A percentile compares a stretch with the other conserved stretches of the same genome.
phyloP scores from a whole-genome alignment of 805 yeast species.

The Yarrowia deformans region DNA sequence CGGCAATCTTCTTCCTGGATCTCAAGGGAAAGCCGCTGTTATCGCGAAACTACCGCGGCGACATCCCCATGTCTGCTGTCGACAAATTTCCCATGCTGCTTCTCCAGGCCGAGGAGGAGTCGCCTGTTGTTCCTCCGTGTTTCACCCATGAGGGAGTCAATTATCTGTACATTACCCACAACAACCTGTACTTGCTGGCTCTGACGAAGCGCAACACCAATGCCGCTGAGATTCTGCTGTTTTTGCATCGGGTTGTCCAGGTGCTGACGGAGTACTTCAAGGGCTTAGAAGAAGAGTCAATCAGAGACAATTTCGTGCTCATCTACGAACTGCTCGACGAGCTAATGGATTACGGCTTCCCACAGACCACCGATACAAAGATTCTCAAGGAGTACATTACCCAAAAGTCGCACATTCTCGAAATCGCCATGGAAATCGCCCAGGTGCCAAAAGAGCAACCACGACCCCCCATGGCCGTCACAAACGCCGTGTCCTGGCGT shows the following conservation, averaged over 20 bases:
- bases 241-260: slow-evolving; percentile 58
- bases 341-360: slow-evolving; percentile 86
- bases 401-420: slow-evolving; percentile 57
- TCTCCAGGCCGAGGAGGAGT: slow-evolving; percentile 54
- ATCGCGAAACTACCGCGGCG: slow-evolving; percentile 74
- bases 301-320: slow-evolving; percentile 74
- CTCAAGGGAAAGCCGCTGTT: slow-evolving; percentile 71
- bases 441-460: slow-evolving; percentile 42
- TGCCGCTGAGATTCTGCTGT: slow-evolving; percentile 64
- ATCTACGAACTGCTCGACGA: slow-evolving; percentile 87
- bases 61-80: slow-evolving; percentile 64
- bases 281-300: slow-evolving; percentile 62
- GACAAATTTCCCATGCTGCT: slow-evolving; percentile 66
- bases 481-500: slow-evolving; percentile 87
- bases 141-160: slow-evolving; percentile 58
- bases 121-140: slow-evolving; percentile 56
- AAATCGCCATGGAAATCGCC: slow-evolving; percentile 42
- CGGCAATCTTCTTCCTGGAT: slow-evolving; percentile 73
- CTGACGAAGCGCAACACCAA: slow-evolving; percentile 53
- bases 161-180: slow-evolving; percentile 61
- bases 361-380: slow-evolving; percentile 82
- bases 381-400: slow-evolving; percentile 80
- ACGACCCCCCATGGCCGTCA: slow-evolving; percentile 75
- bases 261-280: slow-evolving; percentile 58
- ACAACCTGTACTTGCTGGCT: slow-evolving; percentile 55